These are phyloP conservation scores for Phylloporus sp. DNA, from an alignment of 768 basidiomycete genomes.

Conservation along the genomic window DNA sequence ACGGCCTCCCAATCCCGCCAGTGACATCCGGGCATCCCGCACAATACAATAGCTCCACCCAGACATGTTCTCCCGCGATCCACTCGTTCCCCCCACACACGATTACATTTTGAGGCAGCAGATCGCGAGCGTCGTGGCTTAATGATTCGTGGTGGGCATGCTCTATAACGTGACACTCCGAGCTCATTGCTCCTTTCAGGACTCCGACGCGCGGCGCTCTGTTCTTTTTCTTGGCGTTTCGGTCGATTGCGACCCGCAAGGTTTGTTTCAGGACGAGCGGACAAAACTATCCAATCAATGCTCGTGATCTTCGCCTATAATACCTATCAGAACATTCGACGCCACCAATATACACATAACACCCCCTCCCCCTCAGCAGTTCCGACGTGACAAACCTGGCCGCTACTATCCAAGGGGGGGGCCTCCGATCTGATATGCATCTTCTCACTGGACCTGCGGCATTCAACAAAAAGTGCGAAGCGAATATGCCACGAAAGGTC, in stretches of 20 bases:
- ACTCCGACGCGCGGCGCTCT: background rate
- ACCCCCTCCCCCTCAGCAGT: background rate
- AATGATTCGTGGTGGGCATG: background rate
- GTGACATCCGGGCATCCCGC: too few species aligned
- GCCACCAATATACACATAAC: constrained; percentile 8
- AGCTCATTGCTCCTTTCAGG: background rate
- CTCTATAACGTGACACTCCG: background rate
- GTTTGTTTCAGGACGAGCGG: background rate
- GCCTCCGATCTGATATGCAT: background rate
- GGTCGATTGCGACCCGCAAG: constrained; percentile 9
- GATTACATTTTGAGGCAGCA: constrained; percentile 3
- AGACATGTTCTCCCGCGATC: background rate
- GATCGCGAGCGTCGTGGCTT: constrained; percentile 14
- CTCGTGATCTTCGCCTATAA: constrained; percentile 22
- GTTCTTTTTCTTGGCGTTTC: constrained; percentile 26
- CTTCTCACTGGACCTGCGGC: background rate
- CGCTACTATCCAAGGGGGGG: background rate
- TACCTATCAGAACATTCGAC: constrained; percentile 1
- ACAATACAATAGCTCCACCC: background rate
- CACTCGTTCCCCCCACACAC: background rate
- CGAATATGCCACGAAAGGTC: background rate
- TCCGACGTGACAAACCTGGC: background rate
- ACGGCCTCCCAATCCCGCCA: too few species aligned
- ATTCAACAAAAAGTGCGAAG: background rate
- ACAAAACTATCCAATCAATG: constrained; percentile 10